Conservation (phyloP, 208 protist genomes). For the Leishmania amazonensis region DNA sequence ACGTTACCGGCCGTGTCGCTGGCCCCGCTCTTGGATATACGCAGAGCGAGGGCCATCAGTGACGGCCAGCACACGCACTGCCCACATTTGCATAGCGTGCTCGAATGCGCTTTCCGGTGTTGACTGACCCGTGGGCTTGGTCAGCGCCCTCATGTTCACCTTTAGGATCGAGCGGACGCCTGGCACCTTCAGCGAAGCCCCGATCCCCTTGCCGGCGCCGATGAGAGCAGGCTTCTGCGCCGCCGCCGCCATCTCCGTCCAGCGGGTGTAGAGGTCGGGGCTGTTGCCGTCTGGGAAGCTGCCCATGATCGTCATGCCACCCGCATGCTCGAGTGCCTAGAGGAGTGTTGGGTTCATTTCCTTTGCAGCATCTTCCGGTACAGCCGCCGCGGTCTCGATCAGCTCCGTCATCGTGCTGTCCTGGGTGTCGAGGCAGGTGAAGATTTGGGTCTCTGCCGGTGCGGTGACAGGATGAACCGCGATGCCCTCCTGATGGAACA, state of each 20-base stretch:
- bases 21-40: slow-evolving; percentile 29
- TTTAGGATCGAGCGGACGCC: slow-evolving; percentile 33
- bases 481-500: slow-evolving; percentile 32
- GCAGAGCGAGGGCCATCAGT: slow-evolving; percentile 33
- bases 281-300: slow-evolving; percentile 32
- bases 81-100: slow-evolving; percentile 35
- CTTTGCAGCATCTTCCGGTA: slow-evolving; percentile 23
- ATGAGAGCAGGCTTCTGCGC: slow-evolving; percentile 35
- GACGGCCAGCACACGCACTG: slow-evolving; percentile 30
- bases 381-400: slow-evolving; percentile 35
- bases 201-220: slow-evolving; percentile 44
- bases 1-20: slow-evolving; percentile 25
- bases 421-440: slow-evolving; percentile 32
- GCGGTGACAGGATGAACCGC: slow-evolving; percentile 16
- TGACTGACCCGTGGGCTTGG: slow-evolving; percentile 24
- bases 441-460: slow-evolving; percentile 35
- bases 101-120: slow-evolving; percentile 30
- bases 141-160: slow-evolving; percentile 37
- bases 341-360: slow-evolving; percentile 22
- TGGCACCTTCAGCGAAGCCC: slow-evolving; percentile 26
- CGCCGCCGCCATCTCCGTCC: slow-evolving; percentile 29
- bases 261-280: slow-evolving; percentile 33
- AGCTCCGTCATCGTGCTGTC: slow-evolving; percentile 45
- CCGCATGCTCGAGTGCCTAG: slow-evolving; percentile 16
- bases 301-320: slow-evolving; percentile 41